Conservation (phyloP, 768 basidiomycete species). For the Rhodosporidiobolus sp. region DNA sequence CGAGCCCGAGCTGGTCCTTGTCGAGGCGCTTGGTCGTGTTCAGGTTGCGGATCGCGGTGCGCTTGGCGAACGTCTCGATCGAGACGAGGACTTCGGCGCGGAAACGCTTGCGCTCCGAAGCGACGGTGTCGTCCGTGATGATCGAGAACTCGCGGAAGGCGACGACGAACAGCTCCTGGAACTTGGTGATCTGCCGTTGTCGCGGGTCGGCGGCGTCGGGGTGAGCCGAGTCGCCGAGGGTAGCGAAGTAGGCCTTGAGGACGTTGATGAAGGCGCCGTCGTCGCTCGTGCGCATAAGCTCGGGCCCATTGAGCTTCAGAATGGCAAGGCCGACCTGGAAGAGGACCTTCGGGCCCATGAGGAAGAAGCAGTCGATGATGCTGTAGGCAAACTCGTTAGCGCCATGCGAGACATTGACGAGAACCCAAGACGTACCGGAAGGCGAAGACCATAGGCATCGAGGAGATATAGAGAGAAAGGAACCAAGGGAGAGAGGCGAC, state of each 20-base stretch:
- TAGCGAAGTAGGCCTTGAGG: constrained; percentile 92
- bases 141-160: constrained; percentile 92
- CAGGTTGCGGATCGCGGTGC: constrained; percentile 82
- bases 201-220: constrained; percentile 83
- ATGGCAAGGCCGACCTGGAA: constrained; percentile 95
- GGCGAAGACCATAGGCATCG: constrained; percentile 75
- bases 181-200: constrained; percentile 87
- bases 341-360: constrained; percentile 96
- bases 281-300: constrained; percentile 86
- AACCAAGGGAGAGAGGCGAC: constrained; percentile 98
- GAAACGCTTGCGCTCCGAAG: constrained; percentile 76
- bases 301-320: constrained; percentile 93
- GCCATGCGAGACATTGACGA: too few relatives aligned
- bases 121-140: constrained; percentile 92
- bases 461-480: constrained; percentile 74
- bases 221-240: constrained; percentile 89
- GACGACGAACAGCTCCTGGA: constrained; percentile 87
- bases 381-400: neutral
- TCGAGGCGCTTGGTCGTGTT: constrained; percentile 71
- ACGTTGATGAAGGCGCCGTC: constrained; percentile 94
- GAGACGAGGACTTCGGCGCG: constrained; percentile 84
- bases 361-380: constrained; percentile 56
- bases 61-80: constrained; percentile 91
- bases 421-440: constrained; percentile 58
- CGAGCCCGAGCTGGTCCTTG: constrained; percentile 79